phyloP scores from a whole-genome alignment of 768 basidiomycete species.

The Leccinum ochraceum region DNA sequence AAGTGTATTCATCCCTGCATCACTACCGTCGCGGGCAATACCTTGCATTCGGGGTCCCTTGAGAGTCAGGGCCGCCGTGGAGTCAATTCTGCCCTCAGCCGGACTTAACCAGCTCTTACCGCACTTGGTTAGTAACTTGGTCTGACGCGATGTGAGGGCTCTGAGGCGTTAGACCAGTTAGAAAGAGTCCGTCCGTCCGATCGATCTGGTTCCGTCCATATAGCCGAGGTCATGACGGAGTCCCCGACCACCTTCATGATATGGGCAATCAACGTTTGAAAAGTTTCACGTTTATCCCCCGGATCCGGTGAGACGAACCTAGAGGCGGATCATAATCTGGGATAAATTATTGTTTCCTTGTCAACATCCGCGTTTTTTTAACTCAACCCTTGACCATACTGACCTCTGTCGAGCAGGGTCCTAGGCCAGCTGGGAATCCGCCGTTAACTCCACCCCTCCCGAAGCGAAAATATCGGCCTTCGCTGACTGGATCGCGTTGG shows the following conservation, averaged over 20 bases:
- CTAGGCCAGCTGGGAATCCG: conserved; percentile 1
- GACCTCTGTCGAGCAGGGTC: conserved; percentile 7
- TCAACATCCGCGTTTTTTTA: conserved; percentile 12
- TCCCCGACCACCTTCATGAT: not conserved
- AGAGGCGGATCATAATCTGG: conserved; percentile 1
- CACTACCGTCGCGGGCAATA: not conserved
- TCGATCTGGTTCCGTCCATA: not conserved
- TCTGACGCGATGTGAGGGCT: not conserved
- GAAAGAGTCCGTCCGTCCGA: not conserved
- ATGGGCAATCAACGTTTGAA: not conserved
- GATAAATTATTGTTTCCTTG: conserved; percentile 18
- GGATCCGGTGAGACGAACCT: not conserved
- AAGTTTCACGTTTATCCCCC: conserved; percentile 1
- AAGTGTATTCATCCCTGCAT: no score
- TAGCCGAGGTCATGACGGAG: not conserved
- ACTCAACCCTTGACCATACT: conserved; percentile 6
- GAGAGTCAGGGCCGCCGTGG: conserved; percentile 4
- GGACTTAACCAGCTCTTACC: not conserved
- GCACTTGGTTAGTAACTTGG: not conserved
- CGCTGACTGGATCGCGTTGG: not conserved
- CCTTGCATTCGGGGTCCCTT: not conserved
- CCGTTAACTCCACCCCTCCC: not conserved
- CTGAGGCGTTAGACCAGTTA: not conserved
- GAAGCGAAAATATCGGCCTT: not conserved
- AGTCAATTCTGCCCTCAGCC: not conserved